Evolutionary conservation across 306 rosid species (phyloP).

Genomic region (Malus asiatica): DNA sequence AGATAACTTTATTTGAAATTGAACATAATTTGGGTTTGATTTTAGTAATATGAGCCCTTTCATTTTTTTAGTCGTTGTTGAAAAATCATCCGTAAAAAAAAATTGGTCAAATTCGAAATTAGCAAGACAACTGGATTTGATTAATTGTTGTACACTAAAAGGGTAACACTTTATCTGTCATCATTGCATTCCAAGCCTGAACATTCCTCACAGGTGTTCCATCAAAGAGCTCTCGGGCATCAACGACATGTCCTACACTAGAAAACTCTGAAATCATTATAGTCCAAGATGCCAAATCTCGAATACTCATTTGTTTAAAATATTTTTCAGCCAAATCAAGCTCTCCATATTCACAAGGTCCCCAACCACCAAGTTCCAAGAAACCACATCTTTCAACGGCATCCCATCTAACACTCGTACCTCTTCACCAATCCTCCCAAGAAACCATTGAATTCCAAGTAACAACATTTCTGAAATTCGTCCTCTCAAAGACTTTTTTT

Average conservation of each 20-base stretch:
- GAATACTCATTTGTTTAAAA: constrained; percentile 21
- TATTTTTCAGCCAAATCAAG: constrained; percentile 32
- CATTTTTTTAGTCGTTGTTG: too few relatives aligned
- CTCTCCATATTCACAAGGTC: constrained; percentile 37
- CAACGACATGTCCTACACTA: constrained; percentile 24
- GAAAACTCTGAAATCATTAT: constrained; percentile 36
- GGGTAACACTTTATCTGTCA: background rate
- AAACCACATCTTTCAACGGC: constrained; percentile 39
- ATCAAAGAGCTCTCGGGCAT: constrained; percentile 36
- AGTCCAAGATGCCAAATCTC: constrained; percentile 49
- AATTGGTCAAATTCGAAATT: too few relatives aligned
- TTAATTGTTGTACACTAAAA: too few relatives aligned
- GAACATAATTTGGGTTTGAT: too few relatives aligned
- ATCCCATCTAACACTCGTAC: constrained; percentile 31
- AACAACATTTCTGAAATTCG: constrained; percentile 34
- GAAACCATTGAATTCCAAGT: constrained; percentile 52
- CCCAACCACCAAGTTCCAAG: constrained; percentile 51
- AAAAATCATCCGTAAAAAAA: too few relatives aligned
- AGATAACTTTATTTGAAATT: too few relatives aligned
- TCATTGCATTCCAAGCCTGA: constrained; percentile 45
- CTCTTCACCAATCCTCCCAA: constrained; percentile 25
- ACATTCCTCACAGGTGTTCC: constrained; percentile 34
- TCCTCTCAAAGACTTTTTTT: constrained; percentile 21
- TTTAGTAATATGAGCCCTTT: too few relatives aligned
- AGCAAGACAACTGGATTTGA: too few relatives aligned